phyloP scores from a whole-genome alignment of 768 basidiomycete species.

The Termitomyces sp. region DNA sequence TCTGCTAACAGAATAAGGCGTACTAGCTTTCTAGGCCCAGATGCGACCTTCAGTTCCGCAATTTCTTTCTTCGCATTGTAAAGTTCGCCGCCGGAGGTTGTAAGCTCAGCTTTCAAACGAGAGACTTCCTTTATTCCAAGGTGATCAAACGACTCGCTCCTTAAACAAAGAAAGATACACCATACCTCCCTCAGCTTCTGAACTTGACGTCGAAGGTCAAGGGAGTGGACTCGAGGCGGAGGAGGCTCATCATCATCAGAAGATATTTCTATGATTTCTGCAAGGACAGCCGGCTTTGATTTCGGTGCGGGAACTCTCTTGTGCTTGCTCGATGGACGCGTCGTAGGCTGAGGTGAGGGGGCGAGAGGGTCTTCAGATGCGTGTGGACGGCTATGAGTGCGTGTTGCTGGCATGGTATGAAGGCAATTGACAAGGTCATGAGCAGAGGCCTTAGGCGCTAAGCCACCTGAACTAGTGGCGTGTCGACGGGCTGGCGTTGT shows the following conservation, averaged over 20 bases:
- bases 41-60: constrained; percentile 18
- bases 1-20: constrained; percentile 18
- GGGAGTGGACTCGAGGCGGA: constrained; percentile 8
- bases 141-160: background rate
- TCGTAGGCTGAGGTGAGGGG: background rate
- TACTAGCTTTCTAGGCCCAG: constrained; percentile 22
- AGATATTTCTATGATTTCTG: constrained; percentile 51
- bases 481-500: background rate
- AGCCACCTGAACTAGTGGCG: background rate
- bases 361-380: background rate
- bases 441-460: background rate
- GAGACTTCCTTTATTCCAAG: constrained; percentile 23
- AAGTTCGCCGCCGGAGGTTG: constrained; percentile 17
- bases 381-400: background rate
- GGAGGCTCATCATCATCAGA: constrained; percentile 43
- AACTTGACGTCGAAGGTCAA: constrained; percentile 34
- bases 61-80: constrained; percentile 20
- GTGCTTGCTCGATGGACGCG: constrained; percentile 14
- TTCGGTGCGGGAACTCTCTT: constrained; percentile 11
- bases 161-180: background rate
- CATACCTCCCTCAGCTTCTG: constrained; percentile 39
- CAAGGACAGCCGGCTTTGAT: constrained; percentile 10
- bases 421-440: background rate
- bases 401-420: constrained; percentile 8
- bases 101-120: constrained; percentile 24